Percentiles rank a stretch among this genome's conserved stretches.
Conservation (phyloP, 202 grass and related monocot species). For the Dendrocalamus latiflorus region DNA sequence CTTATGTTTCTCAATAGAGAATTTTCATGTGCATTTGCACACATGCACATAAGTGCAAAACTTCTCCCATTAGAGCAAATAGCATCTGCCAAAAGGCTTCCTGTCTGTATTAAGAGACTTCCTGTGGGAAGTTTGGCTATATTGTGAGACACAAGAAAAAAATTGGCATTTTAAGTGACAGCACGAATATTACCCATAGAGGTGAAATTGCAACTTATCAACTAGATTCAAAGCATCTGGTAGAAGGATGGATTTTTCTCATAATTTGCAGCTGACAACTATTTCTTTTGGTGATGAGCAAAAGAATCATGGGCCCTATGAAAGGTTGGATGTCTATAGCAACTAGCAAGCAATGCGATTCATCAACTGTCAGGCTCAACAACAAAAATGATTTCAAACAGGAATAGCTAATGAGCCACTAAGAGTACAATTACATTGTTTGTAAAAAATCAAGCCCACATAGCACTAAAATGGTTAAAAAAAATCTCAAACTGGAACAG, state of each 20-base stretch:
- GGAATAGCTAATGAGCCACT: not conserved
- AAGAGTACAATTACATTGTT: not conserved
- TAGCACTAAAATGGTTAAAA: not conserved
- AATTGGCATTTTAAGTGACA: not conserved
- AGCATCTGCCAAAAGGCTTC: not conserved
- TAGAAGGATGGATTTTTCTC: not conserved
- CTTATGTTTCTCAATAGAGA: not conserved
- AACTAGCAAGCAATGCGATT: not conserved
- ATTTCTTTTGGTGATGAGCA: constrained; percentile 4
- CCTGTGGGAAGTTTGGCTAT: not conserved
- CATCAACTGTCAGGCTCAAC: not conserved
- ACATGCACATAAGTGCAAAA: not conserved
- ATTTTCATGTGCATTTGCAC: not conserved
- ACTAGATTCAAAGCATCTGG: not conserved
- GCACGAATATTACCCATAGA: not conserved
- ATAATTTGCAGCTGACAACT: constrained; percentile 1
- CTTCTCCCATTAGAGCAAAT: constrained; percentile 8
- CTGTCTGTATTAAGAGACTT: not conserved
- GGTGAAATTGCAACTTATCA: not conserved
- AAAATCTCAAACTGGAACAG: not conserved
- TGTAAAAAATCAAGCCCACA: not conserved
- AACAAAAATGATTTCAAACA: constrained; percentile 3
- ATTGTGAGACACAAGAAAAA: not conserved
- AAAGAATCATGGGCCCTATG: not conserved
- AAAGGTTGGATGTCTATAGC: not conserved